Base-by-base conservation (phyloP, 1,284 basidiomycete species). In the Wallemia hederae region DNA sequence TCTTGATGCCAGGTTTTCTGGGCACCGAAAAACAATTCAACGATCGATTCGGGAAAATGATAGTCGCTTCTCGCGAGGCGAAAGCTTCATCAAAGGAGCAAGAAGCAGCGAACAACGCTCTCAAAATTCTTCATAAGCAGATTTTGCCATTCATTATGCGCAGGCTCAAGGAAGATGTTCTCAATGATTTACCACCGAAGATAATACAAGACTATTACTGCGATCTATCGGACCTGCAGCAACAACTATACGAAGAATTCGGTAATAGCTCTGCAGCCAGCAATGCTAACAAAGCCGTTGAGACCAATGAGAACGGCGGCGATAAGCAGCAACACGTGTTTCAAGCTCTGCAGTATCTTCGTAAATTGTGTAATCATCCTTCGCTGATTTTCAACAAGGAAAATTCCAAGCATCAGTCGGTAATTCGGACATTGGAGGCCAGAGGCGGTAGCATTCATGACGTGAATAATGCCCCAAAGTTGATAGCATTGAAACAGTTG, bases 141-240 rank as follows among this genome's bases (percentile, higher is more conserved):
- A 92, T 98, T 27, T 73, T 98, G n/a, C 94, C 94, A 0, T 99
- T 99, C 80, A 74, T 99, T 27, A 77, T 99, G 27, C 85, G 94
- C 59, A 82, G 94, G 24, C 74, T 99, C 67, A 99, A 99, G 70
- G 94, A 99, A 71, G 91, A 99, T 68, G 94, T 98, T 24, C 75
- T 99, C 63, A 75, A 89, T 66, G 94, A 99, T 69, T 76, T 99
- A 1, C 94, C 94, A 0, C 94, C 94, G 1, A 98, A 99, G 74
- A 99, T 99, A 70, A 98, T 99, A 64, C 94, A 99, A 72, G 94
- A 99, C 69, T 97, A 98, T 71, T 94, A 97, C 68, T 97, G 92
- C 75, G 92, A 98, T 68, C 77, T 99, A 1, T 96, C 91, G 0
- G 83, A 89, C 17, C 71, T 98, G 60, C 91, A 98, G 74, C 88